A percentile compares a stretch with the other conserved stretches of the same genome.
phyloP scores from a whole-genome alignment of 106 monocot genomes.

The Gastrodia elata region DNA sequence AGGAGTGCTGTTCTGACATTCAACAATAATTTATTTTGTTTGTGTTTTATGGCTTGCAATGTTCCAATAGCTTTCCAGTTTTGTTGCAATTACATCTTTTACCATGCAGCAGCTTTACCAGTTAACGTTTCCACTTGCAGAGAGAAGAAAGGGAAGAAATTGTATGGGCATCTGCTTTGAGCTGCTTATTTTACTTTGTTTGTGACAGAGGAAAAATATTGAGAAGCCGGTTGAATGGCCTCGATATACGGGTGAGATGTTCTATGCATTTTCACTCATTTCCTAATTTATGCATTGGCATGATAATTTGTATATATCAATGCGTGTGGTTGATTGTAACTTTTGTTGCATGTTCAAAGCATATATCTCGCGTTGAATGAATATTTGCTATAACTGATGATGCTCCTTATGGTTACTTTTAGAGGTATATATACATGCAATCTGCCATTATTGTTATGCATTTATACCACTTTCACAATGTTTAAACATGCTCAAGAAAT shows the following conservation, averaged over 20 bases:
- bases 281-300: neutral
- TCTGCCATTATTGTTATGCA: too few relatives aligned
- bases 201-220: slow-evolving; percentile 75
- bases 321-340: neutral
- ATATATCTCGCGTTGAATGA: neutral
- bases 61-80: neutral
- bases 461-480: too few relatives aligned
- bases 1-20: neutral
- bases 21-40: neutral
- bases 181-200: slow-evolving; percentile 89
- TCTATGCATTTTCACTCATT: too few relatives aligned
- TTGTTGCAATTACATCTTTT: neutral
- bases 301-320: neutral
- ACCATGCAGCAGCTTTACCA: neutral
- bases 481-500: too few relatives aligned
- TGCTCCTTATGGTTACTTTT: neutral
- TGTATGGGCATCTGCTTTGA: slow-evolving; percentile 97
- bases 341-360: neutral
- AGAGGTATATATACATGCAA: too few relatives aligned
- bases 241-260: slow-evolving; percentile 84
- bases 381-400: neutral
- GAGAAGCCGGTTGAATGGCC: slow-evolving; percentile 70
- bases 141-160: slow-evolving; percentile 84
- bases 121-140: slow-evolving; percentile 32
- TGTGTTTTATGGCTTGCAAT: neutral